phyloP scores from a whole-genome alignment of 179 eudicot species.

The Spinacia oleracea region DNA sequence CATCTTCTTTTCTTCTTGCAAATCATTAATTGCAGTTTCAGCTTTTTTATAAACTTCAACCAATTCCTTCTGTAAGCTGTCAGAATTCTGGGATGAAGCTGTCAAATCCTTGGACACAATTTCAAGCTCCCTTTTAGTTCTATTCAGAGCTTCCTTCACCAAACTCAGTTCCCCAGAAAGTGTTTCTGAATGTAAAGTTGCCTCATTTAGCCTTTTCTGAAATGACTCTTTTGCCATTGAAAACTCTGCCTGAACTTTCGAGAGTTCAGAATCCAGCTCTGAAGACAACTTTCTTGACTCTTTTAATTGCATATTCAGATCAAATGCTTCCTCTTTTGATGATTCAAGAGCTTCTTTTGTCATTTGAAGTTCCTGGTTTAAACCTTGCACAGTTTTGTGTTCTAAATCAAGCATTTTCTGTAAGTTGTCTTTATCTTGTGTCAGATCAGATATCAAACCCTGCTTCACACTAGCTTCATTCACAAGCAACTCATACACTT shows the following conservation, averaged over 20 bases:
- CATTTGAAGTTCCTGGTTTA: slow-evolving; percentile 55
- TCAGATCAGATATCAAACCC: slow-evolving; percentile 49
- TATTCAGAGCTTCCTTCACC: slow-evolving; percentile 43
- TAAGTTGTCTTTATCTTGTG: slow-evolving; percentile 48
- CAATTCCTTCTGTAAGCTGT: slow-evolving; percentile 59
- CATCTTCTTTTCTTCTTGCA: slow-evolving; percentile 54
- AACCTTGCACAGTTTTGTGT: slow-evolving; percentile 34
- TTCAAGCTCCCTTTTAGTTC: slow-evolving; percentile 44
- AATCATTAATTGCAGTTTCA: slow-evolving; percentile 41
- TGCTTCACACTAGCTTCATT: slow-evolving; percentile 43
- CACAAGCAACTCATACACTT: slow-evolving; percentile 40
- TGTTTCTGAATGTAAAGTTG: slow-evolving; percentile 39
- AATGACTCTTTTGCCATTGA: slow-evolving; percentile 39
- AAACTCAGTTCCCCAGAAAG: slow-evolving; percentile 48
- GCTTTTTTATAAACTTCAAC: slow-evolving; percentile 50
- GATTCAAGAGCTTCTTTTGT: slow-evolving; percentile 44
- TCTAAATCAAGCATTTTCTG: slow-evolving; percentile 50
- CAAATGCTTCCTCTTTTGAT: slow-evolving; percentile 58
- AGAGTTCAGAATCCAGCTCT: slow-evolving; percentile 55
- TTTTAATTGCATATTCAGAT: slow-evolving; percentile 39
- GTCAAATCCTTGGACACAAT: slow-evolving; percentile 44
- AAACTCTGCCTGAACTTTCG: slow-evolving; percentile 43
- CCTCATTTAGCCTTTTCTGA: slow-evolving; percentile 46
- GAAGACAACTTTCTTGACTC: slow-evolving; percentile 44
- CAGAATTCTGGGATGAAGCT: slow-evolving; percentile 32